A percentile compares a stretch with the other conserved stretches of the same genome.
phyloP scores from a whole-genome alignment of 495 filamentous ascomycete species.

The Talaromyces liani region DNA sequence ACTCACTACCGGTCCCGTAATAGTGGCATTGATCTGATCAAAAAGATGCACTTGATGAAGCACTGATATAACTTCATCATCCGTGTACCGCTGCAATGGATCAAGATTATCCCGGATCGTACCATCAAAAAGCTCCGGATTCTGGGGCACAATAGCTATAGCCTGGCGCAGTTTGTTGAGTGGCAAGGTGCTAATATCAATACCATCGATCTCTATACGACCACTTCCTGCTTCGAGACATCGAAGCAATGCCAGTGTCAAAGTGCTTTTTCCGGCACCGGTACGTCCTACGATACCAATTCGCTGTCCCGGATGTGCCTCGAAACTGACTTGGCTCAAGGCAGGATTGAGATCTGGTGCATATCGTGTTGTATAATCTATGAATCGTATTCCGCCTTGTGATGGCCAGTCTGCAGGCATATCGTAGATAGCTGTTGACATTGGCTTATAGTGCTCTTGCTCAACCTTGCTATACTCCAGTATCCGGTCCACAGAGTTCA shows the following conservation, averaged over 20 bases:
- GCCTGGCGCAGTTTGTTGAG: constrained; percentile 65
- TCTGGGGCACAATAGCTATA: constrained; percentile 77
- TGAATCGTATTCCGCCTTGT: constrained; percentile 66
- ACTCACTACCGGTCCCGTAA: background rate
- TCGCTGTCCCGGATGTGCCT: constrained; percentile 61
- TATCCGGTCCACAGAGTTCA: constrained; percentile 83
- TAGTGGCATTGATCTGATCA: background rate
- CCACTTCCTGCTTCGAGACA: constrained; percentile 69
- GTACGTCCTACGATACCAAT: constrained; percentile 31
- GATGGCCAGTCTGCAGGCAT: constrained; percentile 78
- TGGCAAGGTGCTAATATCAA: constrained; percentile 67
- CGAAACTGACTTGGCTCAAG: constrained; percentile 66
- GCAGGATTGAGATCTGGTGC: constrained; percentile 68
- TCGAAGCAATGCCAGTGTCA: constrained; percentile 75
- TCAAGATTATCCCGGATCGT: constrained; percentile 79
- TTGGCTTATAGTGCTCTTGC: constrained; percentile 49
- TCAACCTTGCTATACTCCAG: constrained; percentile 69
- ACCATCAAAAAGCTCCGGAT: constrained; percentile 80
- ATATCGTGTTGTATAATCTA: constrained; percentile 66
- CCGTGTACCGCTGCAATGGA: constrained; percentile 42
- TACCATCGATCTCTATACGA: constrained; percentile 63
- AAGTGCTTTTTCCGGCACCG: constrained; percentile 82
- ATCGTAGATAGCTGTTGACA: constrained; percentile 26
- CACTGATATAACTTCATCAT: constrained; percentile 60
- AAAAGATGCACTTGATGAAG: constrained; percentile 38